phyloP scores from a whole-genome alignment of 2,329 filamentous ascomycete species.

The Verticillium albo-atrum region DNA sequence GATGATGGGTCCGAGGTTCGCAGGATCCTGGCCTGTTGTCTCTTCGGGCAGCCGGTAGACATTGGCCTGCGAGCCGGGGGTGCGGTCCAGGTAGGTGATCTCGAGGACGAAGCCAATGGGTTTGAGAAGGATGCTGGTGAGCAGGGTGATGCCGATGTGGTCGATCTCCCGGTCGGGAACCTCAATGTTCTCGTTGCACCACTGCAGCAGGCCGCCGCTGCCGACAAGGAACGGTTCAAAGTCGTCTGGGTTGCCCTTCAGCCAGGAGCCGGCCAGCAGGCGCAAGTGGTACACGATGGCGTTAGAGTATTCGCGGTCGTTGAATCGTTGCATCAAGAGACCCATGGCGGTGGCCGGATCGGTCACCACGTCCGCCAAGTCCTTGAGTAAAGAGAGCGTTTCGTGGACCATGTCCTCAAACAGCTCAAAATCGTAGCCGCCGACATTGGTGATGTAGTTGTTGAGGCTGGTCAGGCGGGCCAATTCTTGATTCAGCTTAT shows the following conservation, averaged over 20 bases:
- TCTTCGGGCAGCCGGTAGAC: conserved; percentile 60
- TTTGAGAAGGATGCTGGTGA: conserved; percentile 75
- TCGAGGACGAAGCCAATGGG: conserved; percentile 76
- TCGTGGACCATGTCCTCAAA: conserved; percentile 83
- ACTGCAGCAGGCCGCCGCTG: conserved; percentile 55
- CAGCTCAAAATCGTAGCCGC: conserved; percentile 65
- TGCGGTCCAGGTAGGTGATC: conserved; percentile 88
- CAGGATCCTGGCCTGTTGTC: conserved; percentile 38
- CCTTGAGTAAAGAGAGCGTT: conserved; percentile 62
- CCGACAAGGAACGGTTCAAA: conserved; percentile 71
- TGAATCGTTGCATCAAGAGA: conserved; percentile 65
- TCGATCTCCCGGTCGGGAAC: conserved; percentile 81
- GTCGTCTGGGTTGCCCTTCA: conserved; percentile 66
- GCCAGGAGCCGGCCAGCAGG: conserved; percentile 77
- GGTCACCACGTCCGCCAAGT: conserved; percentile 55
- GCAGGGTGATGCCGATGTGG: conserved; percentile 73
- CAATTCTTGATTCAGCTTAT: conserved; percentile 57
- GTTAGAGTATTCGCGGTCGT: conserved; percentile 62
- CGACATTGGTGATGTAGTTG: conserved; percentile 64
- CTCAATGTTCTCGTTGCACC: conserved; percentile 68
- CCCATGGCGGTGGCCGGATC: conserved; percentile 52
- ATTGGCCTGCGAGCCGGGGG: conserved; percentile 71
- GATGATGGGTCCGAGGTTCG: conserved; percentile 45
- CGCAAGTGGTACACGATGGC: conserved; percentile 82
- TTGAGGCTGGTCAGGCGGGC: conserved; percentile 68